Base-by-base conservation (phyloP, 139 green algal species). In the Asterochloris sp. region DNA sequence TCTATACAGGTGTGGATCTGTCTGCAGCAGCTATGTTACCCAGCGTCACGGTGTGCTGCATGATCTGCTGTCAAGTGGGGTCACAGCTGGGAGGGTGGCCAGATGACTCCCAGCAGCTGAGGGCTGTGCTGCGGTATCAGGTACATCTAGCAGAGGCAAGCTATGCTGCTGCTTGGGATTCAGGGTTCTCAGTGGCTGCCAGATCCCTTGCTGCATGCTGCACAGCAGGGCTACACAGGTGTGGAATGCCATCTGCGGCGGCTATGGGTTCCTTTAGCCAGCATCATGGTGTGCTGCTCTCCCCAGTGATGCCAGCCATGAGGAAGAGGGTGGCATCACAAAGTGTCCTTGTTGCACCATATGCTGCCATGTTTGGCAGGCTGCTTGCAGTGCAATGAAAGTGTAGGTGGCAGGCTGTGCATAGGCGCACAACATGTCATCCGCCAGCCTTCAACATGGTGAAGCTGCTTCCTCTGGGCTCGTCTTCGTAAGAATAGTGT, bases 1-100 rank as follows among this genome's bases (percentile, higher is more conserved):
- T 80, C 10, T 74, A 74, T 38, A 69, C 75, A 62, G 85, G 82
- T 85, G 77, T 0, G 73, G 21, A 16, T 27, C 60, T 26, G 17
- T 28, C 19, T 0, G 19, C 38, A 54, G 23, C 69, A 19, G 21
- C 29, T 15, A 54, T 27, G 69, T 27, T 1, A 27, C 69, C 69
- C 21, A 12, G n/a, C 23, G n/a, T 76, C n/a, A 17, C 15, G 12
- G 11, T 54, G 29, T 21, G 66, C 66, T 13, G 66, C 66, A 26
- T 71, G 8, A 21, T 26, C 66, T 71, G 66, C 19, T 21, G 17
- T 24, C 21, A 26, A 24, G 17, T 10, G 10, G 66, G 19, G 17
- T 21, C 17, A 24, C 17, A 71, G 21, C 1, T 71, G 19, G 21
- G 66, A 9, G 4, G 10, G 17, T 71, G 17, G 66, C 19, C 66